Evolutionary conservation across 1,284 basidiomycete species (phyloP).

Genomic region (Cerioporus squamosus): DNA sequence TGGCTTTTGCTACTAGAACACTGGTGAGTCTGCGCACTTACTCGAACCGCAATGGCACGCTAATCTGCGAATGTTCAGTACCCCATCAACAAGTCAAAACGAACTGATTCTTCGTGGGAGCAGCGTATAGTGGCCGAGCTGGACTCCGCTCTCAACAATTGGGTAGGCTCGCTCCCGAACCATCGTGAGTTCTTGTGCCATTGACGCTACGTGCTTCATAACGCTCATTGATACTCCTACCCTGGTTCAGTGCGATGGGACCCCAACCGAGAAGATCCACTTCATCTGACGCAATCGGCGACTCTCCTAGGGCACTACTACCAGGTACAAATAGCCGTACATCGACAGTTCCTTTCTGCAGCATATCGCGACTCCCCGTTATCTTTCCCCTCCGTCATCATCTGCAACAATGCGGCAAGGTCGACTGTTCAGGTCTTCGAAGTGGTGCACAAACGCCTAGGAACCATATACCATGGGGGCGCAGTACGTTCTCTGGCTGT

Average conservation of each 20-base stretch:
- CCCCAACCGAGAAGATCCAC: slow-evolving; percentile 56
- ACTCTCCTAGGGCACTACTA: slow-evolving; percentile 71
- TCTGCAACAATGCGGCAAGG: slow-evolving; percentile 66
- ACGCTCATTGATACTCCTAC: not conserved
- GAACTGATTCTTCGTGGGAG: slow-evolving; percentile 53
- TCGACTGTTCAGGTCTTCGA: slow-evolving; percentile 59
- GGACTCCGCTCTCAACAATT: slow-evolving; percentile 65
- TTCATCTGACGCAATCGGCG: slow-evolving; percentile 74
- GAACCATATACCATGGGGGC: not conserved
- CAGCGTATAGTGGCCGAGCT: slow-evolving; percentile 59
- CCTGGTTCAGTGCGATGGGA: slow-evolving; percentile 47
- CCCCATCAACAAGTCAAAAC: slow-evolving; percentile 58
- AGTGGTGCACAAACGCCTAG: slow-evolving; percentile 32
- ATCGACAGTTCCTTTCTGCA: slow-evolving; percentile 34
- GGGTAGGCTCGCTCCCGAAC: slow-evolving; percentile 61
- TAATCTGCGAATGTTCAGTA: slow-evolving; percentile 40
- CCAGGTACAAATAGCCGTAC: slow-evolving; percentile 78
- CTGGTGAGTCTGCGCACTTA: not conserved
- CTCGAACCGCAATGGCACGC: not conserved
- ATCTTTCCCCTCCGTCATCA: slow-evolving; percentile 59
- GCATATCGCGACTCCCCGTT: slow-evolving; percentile 40
- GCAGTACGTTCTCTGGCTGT: no score
- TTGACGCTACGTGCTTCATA: not conserved
- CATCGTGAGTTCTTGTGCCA: slow-evolving; percentile 39
- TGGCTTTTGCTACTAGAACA: not conserved